These are phyloP conservation scores for Boletus pseudopeckii DNA, from an alignment of 768 basidiomycete species.

Conservation along the genomic window DNA sequence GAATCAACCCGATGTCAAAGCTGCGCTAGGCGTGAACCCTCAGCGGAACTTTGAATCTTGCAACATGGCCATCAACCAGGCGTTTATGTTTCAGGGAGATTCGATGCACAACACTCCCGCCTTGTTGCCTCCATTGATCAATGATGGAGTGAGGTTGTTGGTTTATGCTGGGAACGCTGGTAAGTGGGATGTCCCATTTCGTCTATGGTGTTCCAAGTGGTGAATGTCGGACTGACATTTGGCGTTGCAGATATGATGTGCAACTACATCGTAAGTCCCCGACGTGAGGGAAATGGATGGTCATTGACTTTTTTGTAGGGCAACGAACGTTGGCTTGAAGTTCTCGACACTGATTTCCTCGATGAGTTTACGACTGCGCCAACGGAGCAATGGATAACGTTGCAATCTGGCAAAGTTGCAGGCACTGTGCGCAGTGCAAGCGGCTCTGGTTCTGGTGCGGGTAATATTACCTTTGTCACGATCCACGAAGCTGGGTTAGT, in stretches of 20 bases:
- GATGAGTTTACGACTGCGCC: conserved; percentile 53
- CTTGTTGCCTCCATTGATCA: conserved; percentile 76
- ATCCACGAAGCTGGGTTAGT: conserved; percentile 79
- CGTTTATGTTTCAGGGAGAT: conserved; percentile 80
- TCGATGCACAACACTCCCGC: conserved; percentile 78
- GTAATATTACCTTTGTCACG: conserved; percentile 82
- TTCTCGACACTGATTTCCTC: conserved; percentile 58
- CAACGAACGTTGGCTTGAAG: conserved; percentile 72
- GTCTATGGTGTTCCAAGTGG: neutral
- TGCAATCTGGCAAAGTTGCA: conserved; percentile 48
- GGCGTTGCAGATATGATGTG: conserved; percentile 73
- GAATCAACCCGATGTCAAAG: conserved; percentile 75
- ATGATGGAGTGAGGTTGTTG: conserved; percentile 77
- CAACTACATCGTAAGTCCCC: conserved; percentile 62
- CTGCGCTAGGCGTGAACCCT: conserved; percentile 70
- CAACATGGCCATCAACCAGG: conserved; percentile 77
- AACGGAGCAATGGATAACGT: conserved; percentile 54
- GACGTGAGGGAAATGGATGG: neutral
- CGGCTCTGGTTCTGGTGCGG: conserved; percentile 59
- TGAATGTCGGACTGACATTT: conserved; percentile 13
- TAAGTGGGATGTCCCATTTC: conserved; percentile 30
- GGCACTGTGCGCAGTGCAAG: conserved; percentile 74
- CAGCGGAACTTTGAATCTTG: conserved; percentile 62
- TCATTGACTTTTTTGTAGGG: conserved; percentile 41
- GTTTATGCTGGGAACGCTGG: conserved; percentile 88